These are phyloP conservation scores for Syzygium aromaticum DNA, from an alignment of 345 rosid species.

Conservation along the genomic window DNA sequence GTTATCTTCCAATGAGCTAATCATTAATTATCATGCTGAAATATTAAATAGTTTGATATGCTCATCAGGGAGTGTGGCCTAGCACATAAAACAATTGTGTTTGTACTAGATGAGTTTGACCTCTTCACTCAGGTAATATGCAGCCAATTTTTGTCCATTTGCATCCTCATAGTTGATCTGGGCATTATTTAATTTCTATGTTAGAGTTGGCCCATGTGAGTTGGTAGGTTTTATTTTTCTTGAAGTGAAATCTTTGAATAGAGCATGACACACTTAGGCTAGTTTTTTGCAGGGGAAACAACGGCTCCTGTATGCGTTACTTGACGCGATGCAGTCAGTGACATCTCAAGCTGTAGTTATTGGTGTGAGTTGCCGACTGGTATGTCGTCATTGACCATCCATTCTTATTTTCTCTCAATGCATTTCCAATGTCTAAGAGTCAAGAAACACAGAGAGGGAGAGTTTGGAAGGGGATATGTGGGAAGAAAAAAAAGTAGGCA, in stretches of 20 bases:
- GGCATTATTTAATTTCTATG: neutral
- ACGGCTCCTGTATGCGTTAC: conserved; percentile 69
- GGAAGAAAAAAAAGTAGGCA: neutral
- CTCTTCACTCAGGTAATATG: conserved; percentile 79
- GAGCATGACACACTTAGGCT: neutral
- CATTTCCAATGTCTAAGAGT: neutral
- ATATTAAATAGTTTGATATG: neutral
- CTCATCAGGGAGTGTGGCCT: conserved; percentile 86
- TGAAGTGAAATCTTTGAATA: neutral
- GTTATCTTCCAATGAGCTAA: neutral
- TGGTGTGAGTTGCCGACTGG: conserved; percentile 81
- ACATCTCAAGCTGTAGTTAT: conserved; percentile 85
- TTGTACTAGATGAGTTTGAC: conserved; percentile 88
- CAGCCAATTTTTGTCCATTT: neutral
- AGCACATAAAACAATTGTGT: conserved; percentile 84
- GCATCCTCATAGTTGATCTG: neutral
- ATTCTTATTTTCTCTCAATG: neutral
- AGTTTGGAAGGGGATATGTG: neutral
- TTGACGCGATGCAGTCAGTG: conserved; percentile 94
- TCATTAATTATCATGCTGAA: neutral
- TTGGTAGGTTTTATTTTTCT: neutral
- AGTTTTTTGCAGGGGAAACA: conserved; percentile 67
- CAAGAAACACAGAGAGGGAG: neutral
- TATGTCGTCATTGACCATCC: conserved; percentile 12
- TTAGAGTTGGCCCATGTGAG: neutral